These are phyloP conservation scores for bread wheat (Triticum aestivum) DNA, from an alignment of 176 grass and related monocot genomes.

Conservation along the genomic window DNA sequence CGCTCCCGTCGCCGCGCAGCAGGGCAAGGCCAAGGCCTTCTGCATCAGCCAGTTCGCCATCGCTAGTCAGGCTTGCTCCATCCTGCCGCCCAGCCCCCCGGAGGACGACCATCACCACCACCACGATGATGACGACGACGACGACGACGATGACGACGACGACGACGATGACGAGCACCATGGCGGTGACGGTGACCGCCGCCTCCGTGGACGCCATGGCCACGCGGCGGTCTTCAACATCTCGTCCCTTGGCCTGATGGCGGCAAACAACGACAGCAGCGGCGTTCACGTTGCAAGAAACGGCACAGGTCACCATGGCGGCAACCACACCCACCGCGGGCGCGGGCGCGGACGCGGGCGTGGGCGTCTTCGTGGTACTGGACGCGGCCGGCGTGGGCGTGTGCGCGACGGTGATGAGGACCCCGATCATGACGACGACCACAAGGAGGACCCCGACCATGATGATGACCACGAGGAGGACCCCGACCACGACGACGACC, in stretches of 20 bases:
- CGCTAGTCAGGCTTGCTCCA: constrained; percentile 73
- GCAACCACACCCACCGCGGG: constrained; percentile 26
- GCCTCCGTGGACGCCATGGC: not conserved
- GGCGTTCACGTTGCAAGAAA: not conserved
- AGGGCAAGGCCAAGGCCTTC: constrained; percentile 51
- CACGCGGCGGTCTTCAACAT: not conserved
- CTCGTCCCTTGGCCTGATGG: constrained; percentile 1
- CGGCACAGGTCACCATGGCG: constrained; percentile 29
- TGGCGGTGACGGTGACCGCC: not conserved
- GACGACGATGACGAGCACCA: not conserved
- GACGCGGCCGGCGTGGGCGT: constrained; percentile 8
- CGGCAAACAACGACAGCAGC: constrained; percentile 7
- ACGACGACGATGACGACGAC: not conserved
- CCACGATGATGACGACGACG: not conserved
- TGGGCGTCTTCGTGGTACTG: not conserved
- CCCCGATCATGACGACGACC: constrained; percentile 26
- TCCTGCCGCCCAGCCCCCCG: constrained; percentile 43
- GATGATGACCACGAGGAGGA: constrained; percentile 9
- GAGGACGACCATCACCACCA: constrained; percentile 39
- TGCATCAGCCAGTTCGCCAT: constrained; percentile 83
- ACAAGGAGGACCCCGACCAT: constrained; percentile 4
- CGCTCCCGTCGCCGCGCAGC: constrained; percentile 25
- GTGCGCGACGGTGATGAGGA: not conserved
- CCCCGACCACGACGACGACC: constrained; percentile 15
- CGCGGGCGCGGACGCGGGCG: constrained; percentile 16